phyloP scores from a whole-genome alignment of 768 basidiomycete species.

The Phylloporus scabripes region DNA sequence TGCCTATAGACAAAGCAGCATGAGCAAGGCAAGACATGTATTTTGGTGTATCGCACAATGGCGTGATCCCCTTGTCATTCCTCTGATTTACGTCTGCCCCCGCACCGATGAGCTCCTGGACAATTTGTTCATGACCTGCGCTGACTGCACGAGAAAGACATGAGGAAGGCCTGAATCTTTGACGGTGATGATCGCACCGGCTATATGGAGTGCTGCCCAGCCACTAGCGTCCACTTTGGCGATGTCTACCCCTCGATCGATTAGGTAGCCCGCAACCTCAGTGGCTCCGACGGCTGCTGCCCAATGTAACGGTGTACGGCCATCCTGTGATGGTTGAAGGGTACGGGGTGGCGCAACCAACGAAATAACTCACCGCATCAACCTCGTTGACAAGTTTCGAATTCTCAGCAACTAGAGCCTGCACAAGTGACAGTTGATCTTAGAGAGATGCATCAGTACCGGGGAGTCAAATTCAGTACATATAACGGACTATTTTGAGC shows the following conservation, averaged over 20 bases:
- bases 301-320: constrained; percentile 81
- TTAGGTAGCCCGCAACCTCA: constrained; percentile 61
- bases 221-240: constrained; percentile 57
- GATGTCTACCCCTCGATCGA: constrained; percentile 66
- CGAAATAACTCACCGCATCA: constrained; percentile 47
- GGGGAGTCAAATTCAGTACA: neutral
- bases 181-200: constrained; percentile 40
- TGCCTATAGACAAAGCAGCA: constrained; percentile 46
- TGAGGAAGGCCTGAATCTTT: neutral
- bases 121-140: constrained; percentile 71
- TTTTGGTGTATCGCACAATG: constrained; percentile 51
- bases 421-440: constrained; percentile 73
- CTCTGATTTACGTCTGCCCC: constrained; percentile 76
- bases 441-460: neutral
- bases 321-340: constrained; percentile 45
- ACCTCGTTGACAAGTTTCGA: constrained; percentile 53
- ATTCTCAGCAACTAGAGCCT: constrained; percentile 58
- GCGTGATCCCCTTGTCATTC: constrained; percentile 79
- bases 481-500: constrained; percentile 55
- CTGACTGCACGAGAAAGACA: constrained; percentile 47
- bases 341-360: neutral
- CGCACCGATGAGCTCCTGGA: constrained; percentile 71
- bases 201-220: constrained; percentile 79
- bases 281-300: constrained; percentile 69
- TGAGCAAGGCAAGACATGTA: constrained; percentile 1